Conservation (phyloP, 176 grass and related monocot species). For the Triticum timopheevii region DNA sequence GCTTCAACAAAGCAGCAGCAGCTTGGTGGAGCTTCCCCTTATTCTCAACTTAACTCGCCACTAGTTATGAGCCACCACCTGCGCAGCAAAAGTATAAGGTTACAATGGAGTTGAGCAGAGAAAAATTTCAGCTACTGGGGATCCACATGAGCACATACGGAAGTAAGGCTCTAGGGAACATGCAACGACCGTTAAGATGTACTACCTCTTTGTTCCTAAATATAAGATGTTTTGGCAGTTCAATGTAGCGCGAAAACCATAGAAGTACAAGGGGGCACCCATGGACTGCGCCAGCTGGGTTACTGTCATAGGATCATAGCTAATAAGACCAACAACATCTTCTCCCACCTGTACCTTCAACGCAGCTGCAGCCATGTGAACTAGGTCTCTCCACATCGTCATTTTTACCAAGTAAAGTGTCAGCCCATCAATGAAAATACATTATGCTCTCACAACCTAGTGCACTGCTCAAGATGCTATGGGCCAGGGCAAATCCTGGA, state of each 20-base stretch:
- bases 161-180: background rate
- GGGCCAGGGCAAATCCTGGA: slow-evolving; percentile 36
- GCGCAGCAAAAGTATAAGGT: background rate
- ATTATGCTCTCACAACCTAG: slow-evolving; percentile 25
- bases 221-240: too few relatives aligned
- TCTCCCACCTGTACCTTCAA: slow-evolving; percentile 20
- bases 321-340: slow-evolving; percentile 14
- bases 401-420: slow-evolving; percentile 7
- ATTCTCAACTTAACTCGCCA: background rate
- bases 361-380: slow-evolving; percentile 36
- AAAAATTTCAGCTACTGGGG: background rate
- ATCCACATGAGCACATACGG: background rate
- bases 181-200: background rate
- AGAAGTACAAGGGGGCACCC: background rate
- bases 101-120: background rate
- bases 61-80: background rate
- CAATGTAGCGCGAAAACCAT: background rate
- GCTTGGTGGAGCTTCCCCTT: background rate
- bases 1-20: background rate
- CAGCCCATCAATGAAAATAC: slow-evolving; percentile 25
- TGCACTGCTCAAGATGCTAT: slow-evolving; percentile 39
- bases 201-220: too few relatives aligned
- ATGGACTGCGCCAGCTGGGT: background rate
- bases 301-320: slow-evolving; percentile 28
- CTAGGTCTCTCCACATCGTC: background rate